A percentile compares a stretch with the other conserved stretches of the same genome.
phyloP scores from a whole-genome alignment of 768 basidiomycete species.

The Tremella mesenterica region DNA sequence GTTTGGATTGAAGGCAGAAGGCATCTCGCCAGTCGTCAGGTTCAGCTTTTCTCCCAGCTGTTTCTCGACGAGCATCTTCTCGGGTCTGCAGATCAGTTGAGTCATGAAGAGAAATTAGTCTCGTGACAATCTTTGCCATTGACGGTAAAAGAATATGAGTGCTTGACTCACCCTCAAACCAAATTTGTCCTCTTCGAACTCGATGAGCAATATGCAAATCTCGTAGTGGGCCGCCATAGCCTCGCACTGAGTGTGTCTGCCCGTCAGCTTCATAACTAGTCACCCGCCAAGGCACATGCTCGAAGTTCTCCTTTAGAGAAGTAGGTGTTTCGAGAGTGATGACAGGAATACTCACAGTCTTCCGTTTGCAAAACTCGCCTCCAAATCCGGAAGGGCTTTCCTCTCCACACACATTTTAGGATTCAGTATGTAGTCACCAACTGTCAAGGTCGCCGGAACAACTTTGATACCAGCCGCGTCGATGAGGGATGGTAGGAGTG shows the following conservation, averaged over 20 bases:
- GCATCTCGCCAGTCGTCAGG: constrained; percentile 49
- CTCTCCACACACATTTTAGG: constrained; percentile 94
- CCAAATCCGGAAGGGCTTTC: constrained; percentile 84
- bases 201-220: constrained; percentile 81
- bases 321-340: background rate
- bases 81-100: constrained; percentile 38
- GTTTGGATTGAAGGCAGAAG: constrained; percentile 74
- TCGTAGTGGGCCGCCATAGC: constrained; percentile 95
- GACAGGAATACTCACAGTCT: constrained; percentile 75
- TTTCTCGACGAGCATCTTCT: constrained; percentile 39
- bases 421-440: constrained; percentile 91
- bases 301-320: background rate
- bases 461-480: constrained; percentile 72
- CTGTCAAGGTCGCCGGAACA: constrained; percentile 82
- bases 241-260: constrained; percentile 92
- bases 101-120: too few species aligned
- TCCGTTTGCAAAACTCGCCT: constrained; percentile 89
- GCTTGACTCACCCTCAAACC: constrained; percentile 62
- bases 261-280: background rate
- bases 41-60: constrained; percentile 17
- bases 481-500: constrained; percentile 77
- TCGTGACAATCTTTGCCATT: too few species aligned
- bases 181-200: constrained; percentile 96
- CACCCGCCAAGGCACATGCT: background rate
- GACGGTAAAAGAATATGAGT: background rate